Percentiles rank a stretch among this genome's conserved stretches.
These are phyloP conservation scores for Aspergillus clavatus DNA, from an alignment of 2,329 filamentous ascomycete genomes.

Conservation along the genomic window DNA sequence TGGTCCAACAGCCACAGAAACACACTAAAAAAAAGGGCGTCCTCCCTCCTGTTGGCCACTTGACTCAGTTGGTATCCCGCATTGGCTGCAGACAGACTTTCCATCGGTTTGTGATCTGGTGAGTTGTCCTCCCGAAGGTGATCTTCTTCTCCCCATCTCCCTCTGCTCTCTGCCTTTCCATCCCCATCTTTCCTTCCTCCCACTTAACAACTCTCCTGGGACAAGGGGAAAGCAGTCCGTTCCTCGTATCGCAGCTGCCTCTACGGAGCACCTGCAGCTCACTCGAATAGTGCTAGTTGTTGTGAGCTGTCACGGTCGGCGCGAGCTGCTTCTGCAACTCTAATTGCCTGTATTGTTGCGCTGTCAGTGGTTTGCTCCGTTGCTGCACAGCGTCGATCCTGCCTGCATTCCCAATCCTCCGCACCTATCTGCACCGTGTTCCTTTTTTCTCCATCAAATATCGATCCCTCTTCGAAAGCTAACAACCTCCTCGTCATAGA, in stretches of 20 bases:
- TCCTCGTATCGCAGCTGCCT: constrained; percentile 3
- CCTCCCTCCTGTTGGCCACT: not conserved
- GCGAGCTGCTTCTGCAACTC: too few relatives aligned
- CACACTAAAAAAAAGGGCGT: too few relatives aligned
- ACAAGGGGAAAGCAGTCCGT: constrained; percentile 8
- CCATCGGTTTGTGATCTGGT: not conserved
- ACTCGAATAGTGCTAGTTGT: not conserved
- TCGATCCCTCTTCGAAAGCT: not conserved
- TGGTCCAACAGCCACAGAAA: not conserved
- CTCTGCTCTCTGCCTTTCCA: too few relatives aligned
- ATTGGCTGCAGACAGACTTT: not conserved
- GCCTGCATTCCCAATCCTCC: not conserved
- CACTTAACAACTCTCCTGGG: not conserved
- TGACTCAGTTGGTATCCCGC: not conserved
- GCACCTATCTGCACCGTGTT: too few relatives aligned
- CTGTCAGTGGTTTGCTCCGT: not conserved
- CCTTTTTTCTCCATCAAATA: too few relatives aligned
- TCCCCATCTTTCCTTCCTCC: not conserved
- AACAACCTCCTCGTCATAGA: not conserved
- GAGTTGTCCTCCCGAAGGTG: not conserved
- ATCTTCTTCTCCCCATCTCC: too few relatives aligned
- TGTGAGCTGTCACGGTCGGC: not conserved
- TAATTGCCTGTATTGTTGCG: not conserved
- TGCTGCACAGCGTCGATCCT: not conserved
- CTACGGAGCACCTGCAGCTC: not conserved